Evolutionary conservation across 2,329 filamentous ascomycete species (phyloP).

Genomic region (Shiraia bambusicola): DNA sequence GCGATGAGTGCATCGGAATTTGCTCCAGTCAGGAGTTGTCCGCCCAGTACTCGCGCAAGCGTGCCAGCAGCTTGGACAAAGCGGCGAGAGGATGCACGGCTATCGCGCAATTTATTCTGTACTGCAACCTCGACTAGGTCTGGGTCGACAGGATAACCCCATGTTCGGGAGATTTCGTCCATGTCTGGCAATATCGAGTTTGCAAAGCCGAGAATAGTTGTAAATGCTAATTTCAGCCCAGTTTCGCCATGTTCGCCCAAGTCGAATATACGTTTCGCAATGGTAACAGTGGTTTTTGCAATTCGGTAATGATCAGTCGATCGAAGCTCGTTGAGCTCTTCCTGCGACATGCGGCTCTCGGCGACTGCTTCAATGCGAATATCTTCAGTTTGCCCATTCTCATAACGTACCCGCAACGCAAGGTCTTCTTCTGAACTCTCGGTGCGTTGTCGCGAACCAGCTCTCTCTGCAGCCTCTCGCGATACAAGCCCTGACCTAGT

Average conservation of each 20-base stretch:
- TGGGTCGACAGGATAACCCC: conserved; percentile 63
- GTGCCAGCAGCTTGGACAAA: conserved; percentile 65
- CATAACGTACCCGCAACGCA: conserved; percentile 59
- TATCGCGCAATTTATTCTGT: conserved; percentile 58
- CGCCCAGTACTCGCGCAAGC: conserved; percentile 58
- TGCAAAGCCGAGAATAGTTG: conserved; percentile 41
- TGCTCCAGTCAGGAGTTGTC: conserved; percentile 50
- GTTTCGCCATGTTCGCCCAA: conserved; percentile 36
- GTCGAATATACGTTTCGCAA: conserved; percentile 59
- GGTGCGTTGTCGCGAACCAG: conserved; percentile 52
- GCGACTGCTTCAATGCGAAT: conserved; percentile 50
- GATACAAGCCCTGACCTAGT: conserved; percentile 42
- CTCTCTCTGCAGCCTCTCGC: conserved; percentile 46
- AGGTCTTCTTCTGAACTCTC: conserved; percentile 49
- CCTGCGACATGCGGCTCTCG: conserved; percentile 34
- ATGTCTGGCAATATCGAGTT: conserved; percentile 56
- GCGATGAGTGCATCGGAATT: conserved; percentile 41
- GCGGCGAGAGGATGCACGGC: conserved; percentile 58
- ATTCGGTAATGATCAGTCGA: conserved; percentile 59
- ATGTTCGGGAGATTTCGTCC: conserved; percentile 56
- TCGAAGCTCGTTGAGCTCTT: conserved; percentile 51
- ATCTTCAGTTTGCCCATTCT: conserved; percentile 62
- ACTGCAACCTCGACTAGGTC: conserved; percentile 53
- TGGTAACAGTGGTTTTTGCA: conserved; percentile 55
- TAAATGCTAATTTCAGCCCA: conserved; percentile 49